Base-by-base conservation (phyloP, 257 asterid genomes). In the Ballota nigra region DNA sequence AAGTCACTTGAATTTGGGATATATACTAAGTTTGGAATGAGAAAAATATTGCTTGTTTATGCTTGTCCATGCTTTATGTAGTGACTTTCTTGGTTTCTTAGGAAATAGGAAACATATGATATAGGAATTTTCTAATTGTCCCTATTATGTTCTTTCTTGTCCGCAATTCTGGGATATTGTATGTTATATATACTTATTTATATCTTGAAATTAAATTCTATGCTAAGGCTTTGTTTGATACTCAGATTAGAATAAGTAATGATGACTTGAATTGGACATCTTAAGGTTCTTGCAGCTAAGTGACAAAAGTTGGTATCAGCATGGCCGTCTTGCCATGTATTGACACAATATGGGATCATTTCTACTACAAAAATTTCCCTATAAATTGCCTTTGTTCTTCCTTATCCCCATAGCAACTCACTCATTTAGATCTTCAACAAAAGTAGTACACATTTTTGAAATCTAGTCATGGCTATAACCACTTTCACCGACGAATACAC, bases 401-500 rank as follows among this genome's bases (percentile, higher is more conserved):
- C 19, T 9, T 43, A 4, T 20, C 34, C 20, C 26, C 40, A 75
- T 43, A 23, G 18, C 74, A 59, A 24, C 29, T 52, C 74, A 68
- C 13, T n/a, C 45, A 52, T 2, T 19, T 10, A 51, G 12, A 36
- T 63, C 70, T 58, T 47, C 20, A 56, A 43, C 19, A 20, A 51
- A 16, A 68, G 11, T 10, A 67, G 11, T 16, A 5, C 40, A 59
- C 68, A 41, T 62, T 68, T 41, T 63, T 55, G 40, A 61, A 31
- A 49, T 52, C 10, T 3, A 28, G n/a, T 10, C 67, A 81, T 81
- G 82, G 82, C 64, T 22, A 64, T 76, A 16, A 62, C 77, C 52
- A 77, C 84, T 45, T 80, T 83, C 78, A 74, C 41, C 23, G 83
- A 83, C 20, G 83, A 83, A 28, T 70, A 83, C 67, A 69, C 80